Conservation (phyloP, 164 flowering plant species). For the Chloranthus sessilifolius region DNA sequence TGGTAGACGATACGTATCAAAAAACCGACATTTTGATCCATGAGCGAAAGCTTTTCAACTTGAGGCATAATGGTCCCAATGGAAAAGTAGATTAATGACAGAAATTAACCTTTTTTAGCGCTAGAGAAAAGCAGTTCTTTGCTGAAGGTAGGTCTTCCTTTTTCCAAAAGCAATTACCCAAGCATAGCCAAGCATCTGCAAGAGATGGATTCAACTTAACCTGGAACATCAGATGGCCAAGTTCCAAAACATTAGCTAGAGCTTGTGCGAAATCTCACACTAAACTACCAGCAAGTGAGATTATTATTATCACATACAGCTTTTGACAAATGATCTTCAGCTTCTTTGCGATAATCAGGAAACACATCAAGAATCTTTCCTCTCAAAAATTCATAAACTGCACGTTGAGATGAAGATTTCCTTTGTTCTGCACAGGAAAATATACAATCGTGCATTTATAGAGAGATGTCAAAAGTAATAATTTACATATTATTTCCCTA, state of each 20-base stretch:
- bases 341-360: slow-evolving; percentile 77
- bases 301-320: slow-evolving; percentile 50
- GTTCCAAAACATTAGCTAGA: slow-evolving; percentile 10
- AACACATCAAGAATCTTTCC: slow-evolving; percentile 81
- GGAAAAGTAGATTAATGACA: not conserved
- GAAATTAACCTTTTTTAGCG: slow-evolving; percentile 62
- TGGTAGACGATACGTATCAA: no score
- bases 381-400: slow-evolving; percentile 64
- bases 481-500: not conserved
- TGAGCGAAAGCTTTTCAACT: no score
- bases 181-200: slow-evolving; percentile 91
- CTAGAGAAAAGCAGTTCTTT: slow-evolving; percentile 63
- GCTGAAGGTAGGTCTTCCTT: slow-evolving; percentile 80
- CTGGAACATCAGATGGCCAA: slow-evolving; percentile 34
- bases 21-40: no score
- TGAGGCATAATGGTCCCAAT: not conserved
- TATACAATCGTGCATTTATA: not conserved
- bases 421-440: slow-evolving; percentile 49
- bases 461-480: not conserved
- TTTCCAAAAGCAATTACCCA: slow-evolving; percentile 93
- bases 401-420: slow-evolving; percentile 54
- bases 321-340: slow-evolving; percentile 95
- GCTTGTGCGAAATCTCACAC: slow-evolving; percentile 3
- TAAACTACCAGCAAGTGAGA: slow-evolving; percentile 6
- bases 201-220: slow-evolving; percentile 92